Conservation (phyloP, 225 moss, liverwort and hornwort genomes). For the Pseudisothecium myosuroides region DNA sequence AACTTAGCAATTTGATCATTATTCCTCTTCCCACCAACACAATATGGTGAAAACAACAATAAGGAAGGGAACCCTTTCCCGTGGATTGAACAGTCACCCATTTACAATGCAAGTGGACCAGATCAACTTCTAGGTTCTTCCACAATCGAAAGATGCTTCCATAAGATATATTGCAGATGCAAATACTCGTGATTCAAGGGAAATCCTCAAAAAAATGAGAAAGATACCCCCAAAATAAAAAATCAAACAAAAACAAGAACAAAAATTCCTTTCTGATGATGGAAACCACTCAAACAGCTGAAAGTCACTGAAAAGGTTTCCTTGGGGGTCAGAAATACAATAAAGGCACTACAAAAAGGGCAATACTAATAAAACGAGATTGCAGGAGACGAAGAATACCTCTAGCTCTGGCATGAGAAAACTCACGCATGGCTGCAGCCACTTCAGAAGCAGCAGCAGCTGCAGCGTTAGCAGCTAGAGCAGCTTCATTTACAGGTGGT, state of each 20-base stretch:
- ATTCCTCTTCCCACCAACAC: not conserved
- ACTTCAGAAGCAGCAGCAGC: constrained; percentile 72
- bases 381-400: constrained; percentile 18
- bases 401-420: constrained; percentile 62
- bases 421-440: constrained; percentile 75
- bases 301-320: no score
- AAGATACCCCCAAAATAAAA: not conserved
- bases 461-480: constrained; percentile 64
- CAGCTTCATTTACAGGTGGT: constrained; percentile 57
- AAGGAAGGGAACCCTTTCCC: not conserved
- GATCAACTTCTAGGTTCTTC: not conserved
- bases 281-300: not conserved
- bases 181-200: not conserved
- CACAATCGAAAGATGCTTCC: not conserved
- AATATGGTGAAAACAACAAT: not conserved
- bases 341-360: not conserved
- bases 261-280: not conserved
- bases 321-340: not conserved
- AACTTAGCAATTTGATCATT: not conserved
- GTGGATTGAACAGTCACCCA: not conserved
- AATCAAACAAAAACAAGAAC: not conserved
- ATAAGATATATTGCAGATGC: not conserved
- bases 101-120: not conserved
- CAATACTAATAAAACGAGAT: not conserved
- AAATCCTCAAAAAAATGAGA: not conserved